Base-by-base conservation (phyloP, 768 basidiomycete genomes). In the Clavulina sp. region DNA sequence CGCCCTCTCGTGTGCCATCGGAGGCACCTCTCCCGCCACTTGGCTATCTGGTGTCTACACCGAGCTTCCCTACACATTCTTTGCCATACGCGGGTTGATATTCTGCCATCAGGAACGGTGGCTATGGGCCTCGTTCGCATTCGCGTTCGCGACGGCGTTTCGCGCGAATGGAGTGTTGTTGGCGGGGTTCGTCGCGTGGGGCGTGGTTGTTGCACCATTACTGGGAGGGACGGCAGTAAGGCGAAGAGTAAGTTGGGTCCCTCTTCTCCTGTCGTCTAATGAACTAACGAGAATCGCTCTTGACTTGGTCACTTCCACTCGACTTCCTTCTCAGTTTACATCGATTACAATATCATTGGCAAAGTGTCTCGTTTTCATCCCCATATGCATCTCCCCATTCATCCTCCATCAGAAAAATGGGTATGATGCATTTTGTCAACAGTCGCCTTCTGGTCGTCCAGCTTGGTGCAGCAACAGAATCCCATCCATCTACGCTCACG, bases 31-130 rank as follows among this genome's bases (percentile, higher is more conserved):
- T 41, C 91, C 91, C 2, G 73, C 74, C 0, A 78, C 83, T 0
- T 63, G 84, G 21, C 72, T 77, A 24, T 72, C 81, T 43, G 79
- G 81, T 0, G 73, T 83, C 0, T 93, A 84, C 63, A 77, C 68
- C 47, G 93, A 97, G 60, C 84, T 91, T 0, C 82, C 88, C 63
- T 92, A 85, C 64, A 82, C 91, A 0, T 75, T 75, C 54, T 65
- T 84, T 24, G 83, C 87, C 0, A 93, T 92, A 61, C 69, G 65
- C 60, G 87, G 80, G 16, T 80, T 84, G 77, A 62, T 81, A 2
- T 71, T 60, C 41, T 78, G 74, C 52, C 67, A 74, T 1, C 62
- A 61, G 7, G 54, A 44, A 18, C 69, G 69, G 52, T 84, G 80
- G 75, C 28, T 72, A 28, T 44, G 56, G 16, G 80, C 85, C 4